Base-by-base conservation (phyloP, 2,329 filamentous ascomycete species). In the Chrysosporium queenslandicum region DNA sequence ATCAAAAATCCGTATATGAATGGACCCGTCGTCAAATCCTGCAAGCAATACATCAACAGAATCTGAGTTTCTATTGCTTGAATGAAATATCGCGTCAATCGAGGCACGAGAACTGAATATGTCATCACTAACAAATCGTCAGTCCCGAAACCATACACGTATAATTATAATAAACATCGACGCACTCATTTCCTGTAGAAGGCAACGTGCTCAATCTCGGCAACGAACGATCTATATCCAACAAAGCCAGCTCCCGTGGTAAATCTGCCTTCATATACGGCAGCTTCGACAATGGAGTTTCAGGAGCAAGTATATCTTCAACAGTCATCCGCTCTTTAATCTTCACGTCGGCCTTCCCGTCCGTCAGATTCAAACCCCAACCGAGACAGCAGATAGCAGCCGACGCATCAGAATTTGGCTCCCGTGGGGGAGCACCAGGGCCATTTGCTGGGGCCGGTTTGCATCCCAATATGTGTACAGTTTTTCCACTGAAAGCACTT, bases 1-100 rank as follows among this genome's bases (percentile, higher is more conserved):
- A 65, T 94, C 86, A 65, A 91, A 91, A 45, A 94, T 87, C 59
- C 82, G 87, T 16, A 94, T 73, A 63, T 91, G 84, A 11, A 94
- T 74, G 16, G 74, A 77, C 7, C 86, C 86, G 57, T 87, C 78
- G 52, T 79, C 77, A 3, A 83, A 86, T 3, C 86, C 86, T 2
- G 86, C 78, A 4, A 91, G 72, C 71, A 94, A 82, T 58, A 91
- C 79, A 65, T 91, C 86, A 40, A 92, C 82, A n/a, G 81, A 77
- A 57, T 88, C 82, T 56, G 82, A 81, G 47, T 86, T 80, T 49
- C 80, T 78, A 32, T 80, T 76, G 54, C 80, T 74, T 0, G 77
- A 72, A 51, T 80, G 79, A 59, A 87, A 87, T 23, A 87, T 75
- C 32, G 83, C 81, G 58, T 87, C 84, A 23, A 87, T 76, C 14